Conservation (phyloP, 805 yeast species). For the Saccharomycopsis fermentans region DNA sequence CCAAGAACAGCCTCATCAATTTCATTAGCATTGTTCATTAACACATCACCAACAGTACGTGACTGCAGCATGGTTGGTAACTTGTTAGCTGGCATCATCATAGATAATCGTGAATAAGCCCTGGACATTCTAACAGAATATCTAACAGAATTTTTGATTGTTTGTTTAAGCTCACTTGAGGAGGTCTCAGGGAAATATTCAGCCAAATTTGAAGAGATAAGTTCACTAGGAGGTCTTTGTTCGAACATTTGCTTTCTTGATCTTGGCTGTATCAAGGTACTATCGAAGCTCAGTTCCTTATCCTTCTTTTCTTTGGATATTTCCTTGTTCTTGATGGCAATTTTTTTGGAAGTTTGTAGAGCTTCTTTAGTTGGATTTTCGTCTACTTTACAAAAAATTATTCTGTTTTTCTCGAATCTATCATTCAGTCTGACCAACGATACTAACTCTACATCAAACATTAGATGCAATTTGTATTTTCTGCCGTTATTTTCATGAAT, state of each 20-base stretch:
- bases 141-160: constrained; percentile 75
- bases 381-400: constrained; percentile 51
- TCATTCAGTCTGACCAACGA: constrained; percentile 73
- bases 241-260: constrained; percentile 42
- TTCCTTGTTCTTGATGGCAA: constrained; percentile 1
- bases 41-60: constrained; percentile 38
- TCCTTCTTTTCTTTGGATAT: constrained; percentile 9
- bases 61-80: constrained; percentile 3
- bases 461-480: constrained; percentile 29
- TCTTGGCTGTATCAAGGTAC: constrained; percentile 16
- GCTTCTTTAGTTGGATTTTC: constrained; percentile 58
- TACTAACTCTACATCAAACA: constrained; percentile 72
- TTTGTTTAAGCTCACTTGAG: constrained; percentile 59
- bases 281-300: constrained; percentile 17
- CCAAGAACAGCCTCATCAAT: constrained; percentile 30
- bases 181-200: constrained; percentile 88
- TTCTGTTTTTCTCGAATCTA: constrained; percentile 58
- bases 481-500: constrained; percentile 31
- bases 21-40: constrained; percentile 33
- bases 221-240: constrained; percentile 88
- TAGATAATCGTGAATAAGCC: constrained; percentile 16
- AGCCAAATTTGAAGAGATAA: constrained; percentile 78
- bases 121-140: constrained; percentile 55
- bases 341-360: constrained; percentile 38
- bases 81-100: constrained; percentile 6